These are phyloP conservation scores for Raddia guianensis DNA, from an alignment of 176 grass and related monocot species.

Conservation along the genomic window DNA sequence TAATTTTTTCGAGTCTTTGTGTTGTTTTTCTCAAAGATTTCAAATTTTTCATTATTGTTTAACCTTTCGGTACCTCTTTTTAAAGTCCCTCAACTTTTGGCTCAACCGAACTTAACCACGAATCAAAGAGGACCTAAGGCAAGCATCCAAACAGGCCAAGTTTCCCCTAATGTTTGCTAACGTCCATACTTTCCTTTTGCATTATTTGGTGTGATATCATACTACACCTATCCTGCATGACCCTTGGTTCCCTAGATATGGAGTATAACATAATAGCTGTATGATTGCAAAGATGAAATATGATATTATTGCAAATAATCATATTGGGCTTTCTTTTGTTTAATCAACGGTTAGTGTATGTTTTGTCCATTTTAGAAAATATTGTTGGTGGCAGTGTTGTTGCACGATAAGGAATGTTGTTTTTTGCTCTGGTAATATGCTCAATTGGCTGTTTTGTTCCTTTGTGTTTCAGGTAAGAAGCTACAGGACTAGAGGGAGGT, in stretches of 20 bases:
- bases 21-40: too few species aligned
- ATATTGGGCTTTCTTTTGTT: background rate
- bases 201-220: background rate
- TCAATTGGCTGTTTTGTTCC: background rate
- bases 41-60: too few species aligned
- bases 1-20: too few species aligned
- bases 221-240: background rate
- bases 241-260: background rate
- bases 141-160: too few species aligned
- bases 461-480: conserved; percentile 3
- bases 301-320: background rate
- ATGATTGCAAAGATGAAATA: background rate
- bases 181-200: background rate
- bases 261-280: background rate
- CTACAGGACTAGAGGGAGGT: background rate
- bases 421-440: background rate
- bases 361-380: background rate
- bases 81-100: too few species aligned
- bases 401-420: background rate
- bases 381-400: background rate
- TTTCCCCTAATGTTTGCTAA: background rate
- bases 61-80: too few species aligned
- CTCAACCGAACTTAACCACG: too few species aligned
- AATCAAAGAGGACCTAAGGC: too few species aligned
- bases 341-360: background rate